Conservation (phyloP, 78 protist species). For the Dictyostelium brefeldianum region DNA sequence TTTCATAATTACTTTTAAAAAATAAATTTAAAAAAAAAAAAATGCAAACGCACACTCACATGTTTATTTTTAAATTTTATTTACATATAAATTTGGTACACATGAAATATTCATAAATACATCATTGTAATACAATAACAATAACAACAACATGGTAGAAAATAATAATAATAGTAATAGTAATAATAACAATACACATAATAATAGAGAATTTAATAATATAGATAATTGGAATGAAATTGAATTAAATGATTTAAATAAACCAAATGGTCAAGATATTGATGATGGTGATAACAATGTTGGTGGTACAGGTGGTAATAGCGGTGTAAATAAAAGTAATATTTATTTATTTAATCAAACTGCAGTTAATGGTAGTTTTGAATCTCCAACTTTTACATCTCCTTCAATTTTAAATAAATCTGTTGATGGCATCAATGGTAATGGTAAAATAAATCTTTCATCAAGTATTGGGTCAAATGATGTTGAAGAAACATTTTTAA, state of each 20-base stretch:
- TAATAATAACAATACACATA: background rate
- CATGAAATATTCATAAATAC: too few relatives aligned
- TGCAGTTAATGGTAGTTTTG: background rate
- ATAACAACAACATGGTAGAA: too few relatives aligned
- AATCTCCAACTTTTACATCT: background rate
- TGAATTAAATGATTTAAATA: conserved; percentile 9
- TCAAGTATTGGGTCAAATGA: background rate
- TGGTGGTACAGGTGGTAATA: too few relatives aligned
- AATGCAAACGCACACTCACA: too few relatives aligned
- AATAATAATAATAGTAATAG: conserved; percentile 24
- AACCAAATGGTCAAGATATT: background rate
- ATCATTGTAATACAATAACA: too few relatives aligned
- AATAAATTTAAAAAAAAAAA: too few relatives aligned
- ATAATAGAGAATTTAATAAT: background rate
- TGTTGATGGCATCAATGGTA: background rate
- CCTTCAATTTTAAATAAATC: too few relatives aligned
- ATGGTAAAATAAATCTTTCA: background rate
- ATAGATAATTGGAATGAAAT: conserved; percentile 26
- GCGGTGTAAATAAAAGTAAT: background rate
- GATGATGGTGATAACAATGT: background rate
- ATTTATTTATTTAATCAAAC: background rate
- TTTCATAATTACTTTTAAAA: too few relatives aligned
- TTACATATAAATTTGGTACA: too few relatives aligned
- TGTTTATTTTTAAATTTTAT: too few relatives aligned
- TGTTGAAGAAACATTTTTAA: background rate